Conservation (phyloP, 805 yeast species). For the Zygosaccharomyces pseudorouxii region DNA sequence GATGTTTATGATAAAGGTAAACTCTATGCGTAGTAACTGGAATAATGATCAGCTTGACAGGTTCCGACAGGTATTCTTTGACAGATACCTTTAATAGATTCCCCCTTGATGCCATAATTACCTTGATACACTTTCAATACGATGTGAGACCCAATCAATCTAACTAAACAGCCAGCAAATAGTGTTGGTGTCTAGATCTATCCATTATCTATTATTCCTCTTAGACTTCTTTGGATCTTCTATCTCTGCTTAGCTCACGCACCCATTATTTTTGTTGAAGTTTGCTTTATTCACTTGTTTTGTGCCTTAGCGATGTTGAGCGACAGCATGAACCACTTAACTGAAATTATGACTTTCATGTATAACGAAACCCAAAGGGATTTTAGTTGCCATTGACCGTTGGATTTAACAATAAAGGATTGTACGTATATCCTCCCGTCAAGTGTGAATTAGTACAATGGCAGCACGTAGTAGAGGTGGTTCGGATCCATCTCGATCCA, state of each 20-base stretch:
- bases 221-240: background rate
- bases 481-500: background rate
- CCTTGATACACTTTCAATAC: background rate
- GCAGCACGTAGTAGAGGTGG: background rate
- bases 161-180: too few relatives aligned
- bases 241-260: background rate
- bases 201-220: background rate
- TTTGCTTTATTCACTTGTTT: conserved; percentile 3
- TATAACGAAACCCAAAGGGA: background rate
- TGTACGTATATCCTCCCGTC: background rate
- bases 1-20: conserved; percentile 65
- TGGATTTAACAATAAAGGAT: too few relatives aligned
- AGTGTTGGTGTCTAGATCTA: background rate
- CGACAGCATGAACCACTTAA: background rate
- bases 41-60: conserved; percentile 60
- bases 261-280: background rate
- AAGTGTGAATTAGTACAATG: background rate
- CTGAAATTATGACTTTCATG: background rate
- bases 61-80: conserved; percentile 30
- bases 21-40: conserved; percentile 64
- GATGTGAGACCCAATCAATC: background rate
- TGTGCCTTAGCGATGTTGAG: conserved; percentile 6
- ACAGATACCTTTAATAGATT: conserved; percentile 9
- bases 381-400: too few relatives aligned
- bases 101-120: background rate